A percentile compares a stretch with the other conserved stretches of the same genome.
Evolutionary conservation across 2,329 filamentous ascomycete species (phyloP).

Genomic region (Ambrosiella beaveri): DNA sequence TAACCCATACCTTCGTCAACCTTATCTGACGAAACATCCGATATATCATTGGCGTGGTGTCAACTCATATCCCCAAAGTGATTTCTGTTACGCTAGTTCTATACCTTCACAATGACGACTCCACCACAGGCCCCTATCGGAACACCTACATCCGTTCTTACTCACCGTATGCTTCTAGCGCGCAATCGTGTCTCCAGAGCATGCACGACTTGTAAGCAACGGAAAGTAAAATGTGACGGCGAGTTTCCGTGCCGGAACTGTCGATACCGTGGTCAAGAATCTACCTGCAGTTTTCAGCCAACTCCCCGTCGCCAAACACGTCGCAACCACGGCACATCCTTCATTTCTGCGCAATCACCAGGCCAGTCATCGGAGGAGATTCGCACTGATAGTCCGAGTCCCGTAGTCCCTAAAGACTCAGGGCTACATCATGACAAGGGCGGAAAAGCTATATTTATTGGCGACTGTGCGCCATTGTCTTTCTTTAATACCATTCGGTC

Average conservation of each 20-base stretch:
- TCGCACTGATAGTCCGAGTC: constrained; percentile 22
- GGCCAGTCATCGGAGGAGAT: not conserved
- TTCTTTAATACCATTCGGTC: constrained; percentile 38
- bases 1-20: not conserved
- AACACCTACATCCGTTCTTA: not conserved
- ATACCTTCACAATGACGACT: not conserved
- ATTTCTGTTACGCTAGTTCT: too few relatives aligned
- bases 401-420: constrained; percentile 36
- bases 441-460: constrained; percentile 37
- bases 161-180: constrained; percentile 15
- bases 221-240: constrained; percentile 39
- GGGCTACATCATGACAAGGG: constrained; percentile 33
- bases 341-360: not conserved
- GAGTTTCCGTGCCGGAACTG: constrained; percentile 36
- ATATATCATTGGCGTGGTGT: not conserved
- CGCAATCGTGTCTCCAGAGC: constrained; percentile 33
- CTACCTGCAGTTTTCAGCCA: constrained; percentile 21
- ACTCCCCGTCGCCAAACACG: constrained; percentile 21
- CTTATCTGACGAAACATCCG: not conserved
- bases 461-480: constrained; percentile 37
- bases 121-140: not conserved
- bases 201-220: constrained; percentile 36
- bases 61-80: not conserved
- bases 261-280: constrained; percentile 24
- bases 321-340: not conserved